Evolutionary conservation across 2,329 filamentous ascomycete species (phyloP).

Genomic region (Diplocarpon rosae): DNA sequence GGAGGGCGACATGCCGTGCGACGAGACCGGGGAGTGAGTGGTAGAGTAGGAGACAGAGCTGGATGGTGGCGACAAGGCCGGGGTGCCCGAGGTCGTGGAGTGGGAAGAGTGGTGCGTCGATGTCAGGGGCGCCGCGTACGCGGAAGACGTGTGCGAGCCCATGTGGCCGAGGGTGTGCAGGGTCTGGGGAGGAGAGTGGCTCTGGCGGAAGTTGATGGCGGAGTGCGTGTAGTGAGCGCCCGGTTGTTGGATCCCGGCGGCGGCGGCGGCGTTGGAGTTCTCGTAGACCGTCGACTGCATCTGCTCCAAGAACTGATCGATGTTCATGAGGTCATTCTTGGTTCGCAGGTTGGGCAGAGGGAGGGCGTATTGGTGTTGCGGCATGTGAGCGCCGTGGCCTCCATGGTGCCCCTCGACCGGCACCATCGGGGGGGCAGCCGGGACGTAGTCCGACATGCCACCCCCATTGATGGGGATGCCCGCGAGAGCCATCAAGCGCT

Average conservation of each 20-base stretch:
- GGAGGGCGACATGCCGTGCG: constrained; percentile 54
- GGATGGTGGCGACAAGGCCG: constrained; percentile 65
- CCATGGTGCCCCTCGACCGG: constrained; percentile 38
- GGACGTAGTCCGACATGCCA: constrained; percentile 46
- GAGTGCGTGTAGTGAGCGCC: constrained; percentile 53
- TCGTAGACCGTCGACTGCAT: constrained; percentile 96
- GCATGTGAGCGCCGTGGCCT: constrained; percentile 45
- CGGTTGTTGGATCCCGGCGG: constrained; percentile 65
- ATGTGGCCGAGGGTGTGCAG: constrained; percentile 20
- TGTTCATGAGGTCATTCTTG: constrained; percentile 86
- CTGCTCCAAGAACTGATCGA: constrained; percentile 90
- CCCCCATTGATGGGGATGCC: constrained; percentile 51
- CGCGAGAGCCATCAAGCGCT: constrained; percentile 74
- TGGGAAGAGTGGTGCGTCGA: constrained; percentile 48
- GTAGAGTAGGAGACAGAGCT: constrained; percentile 68
- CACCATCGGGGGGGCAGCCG: constrained; percentile 38
- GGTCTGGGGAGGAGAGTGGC: constrained; percentile 39
- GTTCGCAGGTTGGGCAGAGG: constrained; percentile 83
- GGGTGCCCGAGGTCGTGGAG: constrained; percentile 46
- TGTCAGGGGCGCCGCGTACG: constrained; percentile 44
- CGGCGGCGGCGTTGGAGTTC: constrained; percentile 71
- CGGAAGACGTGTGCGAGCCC: constrained; percentile 26
- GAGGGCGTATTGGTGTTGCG: constrained; percentile 72
- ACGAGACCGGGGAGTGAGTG: constrained; percentile 63
- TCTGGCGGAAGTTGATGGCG: constrained; percentile 45